These are phyloP conservation scores for Saccharomycopsis sp. DNA, from an alignment of 805 yeast species.

Conservation along the genomic window DNA sequence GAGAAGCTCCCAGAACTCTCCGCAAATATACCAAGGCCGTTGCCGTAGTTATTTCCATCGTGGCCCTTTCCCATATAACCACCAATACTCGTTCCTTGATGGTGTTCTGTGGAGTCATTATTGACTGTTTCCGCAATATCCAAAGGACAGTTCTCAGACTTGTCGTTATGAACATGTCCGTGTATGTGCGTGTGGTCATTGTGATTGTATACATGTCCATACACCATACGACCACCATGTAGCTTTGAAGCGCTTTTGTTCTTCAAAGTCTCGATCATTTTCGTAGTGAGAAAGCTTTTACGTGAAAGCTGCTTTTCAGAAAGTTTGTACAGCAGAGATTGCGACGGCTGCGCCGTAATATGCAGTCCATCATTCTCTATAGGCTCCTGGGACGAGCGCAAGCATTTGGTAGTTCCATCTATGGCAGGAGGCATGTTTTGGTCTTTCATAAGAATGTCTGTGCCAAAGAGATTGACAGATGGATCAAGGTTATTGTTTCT, in stretches of 20 bases:
- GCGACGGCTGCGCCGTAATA: background rate
- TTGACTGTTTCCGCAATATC: constrained; percentile 1
- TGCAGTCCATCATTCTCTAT: background rate
- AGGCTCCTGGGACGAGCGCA: no score
- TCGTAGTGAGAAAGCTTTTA: constrained; percentile 11
- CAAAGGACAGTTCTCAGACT: constrained; percentile 26
- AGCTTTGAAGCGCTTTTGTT: constrained; percentile 14
- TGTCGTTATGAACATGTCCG: constrained; percentile 44
- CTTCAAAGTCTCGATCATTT: constrained; percentile 17
- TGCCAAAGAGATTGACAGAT: background rate
- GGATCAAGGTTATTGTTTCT: background rate
- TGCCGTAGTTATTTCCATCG: background rate
- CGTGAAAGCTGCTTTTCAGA: constrained; percentile 2
- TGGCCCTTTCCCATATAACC: background rate
- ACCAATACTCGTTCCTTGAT: background rate
- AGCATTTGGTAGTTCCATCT: no score
- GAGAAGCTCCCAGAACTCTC: background rate
- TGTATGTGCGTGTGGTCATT: constrained; percentile 43
- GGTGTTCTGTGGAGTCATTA: background rate
- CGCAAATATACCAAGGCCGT: no score
- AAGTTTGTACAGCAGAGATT: background rate
- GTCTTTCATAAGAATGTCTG: no score
- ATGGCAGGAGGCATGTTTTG: no score
- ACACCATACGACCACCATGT: constrained; percentile 36
- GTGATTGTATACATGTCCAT: constrained; percentile 44